A percentile compares a stretch with the other conserved stretches of the same genome.
Conservation (phyloP, 2,329 filamentous ascomycete species). For the Fusarium falciforme region DNA sequence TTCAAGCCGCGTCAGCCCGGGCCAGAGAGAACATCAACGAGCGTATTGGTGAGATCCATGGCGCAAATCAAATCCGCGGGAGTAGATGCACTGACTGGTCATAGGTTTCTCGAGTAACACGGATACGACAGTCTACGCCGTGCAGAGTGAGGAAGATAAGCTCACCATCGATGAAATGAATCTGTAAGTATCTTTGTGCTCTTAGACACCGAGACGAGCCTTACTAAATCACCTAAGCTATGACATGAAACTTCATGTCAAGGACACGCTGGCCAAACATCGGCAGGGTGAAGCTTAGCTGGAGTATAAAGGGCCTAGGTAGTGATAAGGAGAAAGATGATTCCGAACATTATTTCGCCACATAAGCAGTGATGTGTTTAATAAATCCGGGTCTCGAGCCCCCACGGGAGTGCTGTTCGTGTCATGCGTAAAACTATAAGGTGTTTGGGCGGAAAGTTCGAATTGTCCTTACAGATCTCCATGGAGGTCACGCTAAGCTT, state of each 20-base stretch:
- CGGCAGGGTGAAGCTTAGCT: not conserved
- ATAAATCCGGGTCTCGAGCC: not conserved
- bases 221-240: not conserved
- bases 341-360: not conserved
- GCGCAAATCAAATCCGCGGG: not conserved
- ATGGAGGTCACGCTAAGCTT: not conserved
- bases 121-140: not conserved
- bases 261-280: not conserved
- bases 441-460: not conserved
- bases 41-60: not conserved
- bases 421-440: too few relatives aligned
- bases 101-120: slow-evolving; percentile 13
- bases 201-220: not conserved
- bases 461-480: not conserved
- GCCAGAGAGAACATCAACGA: slow-evolving; percentile 22
- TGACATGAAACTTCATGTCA: not conserved
- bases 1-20: slow-evolving; percentile 18
- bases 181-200: not conserved
- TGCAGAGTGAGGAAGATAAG: slow-evolving; percentile 5
- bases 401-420: too few relatives aligned
- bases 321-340: not conserved
- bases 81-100: not conserved
- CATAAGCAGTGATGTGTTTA: not conserved
- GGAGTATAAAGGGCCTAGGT: not conserved
- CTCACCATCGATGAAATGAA: slow-evolving; percentile 19